These are phyloP conservation scores for Clonostachys chloroleuca DNA, from an alignment of 2,329 filamentous ascomycete genomes.

Conservation along the genomic window DNA sequence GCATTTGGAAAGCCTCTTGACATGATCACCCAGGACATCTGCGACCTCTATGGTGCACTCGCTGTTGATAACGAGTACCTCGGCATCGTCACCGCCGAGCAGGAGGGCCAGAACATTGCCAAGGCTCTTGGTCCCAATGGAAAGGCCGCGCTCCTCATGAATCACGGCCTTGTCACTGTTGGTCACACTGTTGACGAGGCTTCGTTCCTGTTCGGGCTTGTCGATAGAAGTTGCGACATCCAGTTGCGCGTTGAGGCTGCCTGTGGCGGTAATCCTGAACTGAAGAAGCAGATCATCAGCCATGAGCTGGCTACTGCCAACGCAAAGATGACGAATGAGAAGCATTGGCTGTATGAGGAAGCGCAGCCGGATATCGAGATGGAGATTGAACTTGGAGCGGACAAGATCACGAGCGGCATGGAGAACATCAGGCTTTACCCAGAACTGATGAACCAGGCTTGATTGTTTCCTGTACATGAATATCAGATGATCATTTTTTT, in stretches of 20 bases:
- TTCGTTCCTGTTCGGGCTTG: constrained; percentile 62
- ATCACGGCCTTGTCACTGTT: constrained; percentile 69
- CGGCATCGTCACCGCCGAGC: constrained; percentile 49
- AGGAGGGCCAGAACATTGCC: constrained; percentile 64
- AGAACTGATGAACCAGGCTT: neutral
- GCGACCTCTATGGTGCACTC: constrained; percentile 58
- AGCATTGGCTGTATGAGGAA: constrained; percentile 37
- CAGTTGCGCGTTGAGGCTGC: constrained; percentile 68
- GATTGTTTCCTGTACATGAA: too few species aligned
- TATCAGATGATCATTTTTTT: too few species aligned
- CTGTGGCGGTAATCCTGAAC: constrained; percentile 29
- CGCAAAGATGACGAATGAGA: constrained; percentile 38
- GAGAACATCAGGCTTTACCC: constrained; percentile 13
- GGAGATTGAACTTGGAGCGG: constrained; percentile 36
- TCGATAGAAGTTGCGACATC: constrained; percentile 65
- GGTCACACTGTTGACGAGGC: constrained; percentile 72
- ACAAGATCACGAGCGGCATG: constrained; percentile 11
- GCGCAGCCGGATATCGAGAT: constrained; percentile 40
- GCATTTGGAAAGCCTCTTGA: constrained; percentile 60
- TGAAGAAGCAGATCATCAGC: constrained; percentile 34
- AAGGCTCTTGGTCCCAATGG: constrained; percentile 51
- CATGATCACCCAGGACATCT: constrained; percentile 67
- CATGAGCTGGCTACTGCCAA: constrained; percentile 32
- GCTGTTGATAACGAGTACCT: constrained; percentile 57
- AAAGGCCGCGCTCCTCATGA: constrained; percentile 62